These are phyloP conservation scores for Skeletonema costatum DNA, from an alignment of 108 stramenopile species.

Conservation along the genomic window DNA sequence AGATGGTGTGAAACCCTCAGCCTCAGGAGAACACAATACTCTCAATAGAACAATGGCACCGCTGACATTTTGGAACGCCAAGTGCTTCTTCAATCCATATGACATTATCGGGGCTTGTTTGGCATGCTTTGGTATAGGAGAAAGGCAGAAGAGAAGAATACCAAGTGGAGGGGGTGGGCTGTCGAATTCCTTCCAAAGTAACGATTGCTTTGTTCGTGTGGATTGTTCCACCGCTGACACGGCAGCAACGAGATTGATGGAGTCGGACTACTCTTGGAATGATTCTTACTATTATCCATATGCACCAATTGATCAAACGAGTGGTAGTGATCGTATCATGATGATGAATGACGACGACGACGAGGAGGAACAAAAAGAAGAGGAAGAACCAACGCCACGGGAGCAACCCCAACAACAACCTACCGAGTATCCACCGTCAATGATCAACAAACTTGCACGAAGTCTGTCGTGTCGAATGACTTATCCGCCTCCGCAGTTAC, in stretches of 20 bases:
- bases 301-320: background rate
- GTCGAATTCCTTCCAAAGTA: background rate
- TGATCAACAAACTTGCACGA: background rate
- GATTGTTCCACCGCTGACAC: slow-evolving; percentile 2
- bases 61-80: background rate
- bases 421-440: background rate
- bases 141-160: background rate
- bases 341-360: background rate
- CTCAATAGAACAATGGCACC: background rate
- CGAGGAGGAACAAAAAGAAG: slow-evolving; percentile 1
- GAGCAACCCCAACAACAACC: background rate
- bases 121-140: slow-evolving; percentile 12
- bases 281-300: slow-evolving; percentile 12
- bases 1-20: background rate
- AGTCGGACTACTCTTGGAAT: background rate
- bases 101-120: slow-evolving; percentile 3
- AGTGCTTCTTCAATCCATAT: background rate
- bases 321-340: background rate
- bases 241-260: background rate
- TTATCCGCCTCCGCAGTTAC: background rate
- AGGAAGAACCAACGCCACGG: background rate
- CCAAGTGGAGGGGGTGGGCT: background rate
- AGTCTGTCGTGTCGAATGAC: background rate
- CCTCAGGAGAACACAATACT: background rate
- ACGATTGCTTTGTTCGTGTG: slow-evolving; percentile 31